These are phyloP conservation scores for Zymoseptoria tritici DNA, from an alignment of 2,329 filamentous ascomycete genomes.

Conservation along the genomic window DNA sequence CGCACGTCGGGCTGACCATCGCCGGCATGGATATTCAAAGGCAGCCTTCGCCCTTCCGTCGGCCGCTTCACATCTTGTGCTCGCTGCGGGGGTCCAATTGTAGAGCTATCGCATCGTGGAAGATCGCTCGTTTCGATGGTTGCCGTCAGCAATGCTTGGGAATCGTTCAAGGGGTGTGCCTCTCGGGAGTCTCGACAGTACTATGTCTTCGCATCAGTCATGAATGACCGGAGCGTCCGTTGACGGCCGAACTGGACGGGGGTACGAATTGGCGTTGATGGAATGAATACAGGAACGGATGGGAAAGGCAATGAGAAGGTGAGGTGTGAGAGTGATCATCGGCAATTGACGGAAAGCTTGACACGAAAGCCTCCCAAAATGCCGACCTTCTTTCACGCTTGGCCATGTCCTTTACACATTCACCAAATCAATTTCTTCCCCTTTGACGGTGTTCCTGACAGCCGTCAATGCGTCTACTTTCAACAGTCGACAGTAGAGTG, in stretches of 20 bases:
- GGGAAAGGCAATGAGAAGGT: background rate
- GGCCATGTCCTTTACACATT: background rate
- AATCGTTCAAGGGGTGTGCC: background rate
- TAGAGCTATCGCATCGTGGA: background rate
- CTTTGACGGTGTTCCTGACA: too few relatives aligned
- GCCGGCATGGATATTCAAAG: background rate
- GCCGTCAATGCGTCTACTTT: too few relatives aligned
- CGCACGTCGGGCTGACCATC: background rate
- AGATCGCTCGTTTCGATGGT: background rate
- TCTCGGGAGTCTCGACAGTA: background rate
- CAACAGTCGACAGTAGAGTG: too few relatives aligned
- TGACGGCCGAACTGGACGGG: background rate
- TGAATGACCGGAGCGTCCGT: too few relatives aligned
- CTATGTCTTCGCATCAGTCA: background rate
- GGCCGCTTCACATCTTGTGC: background rate
- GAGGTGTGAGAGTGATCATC: background rate
- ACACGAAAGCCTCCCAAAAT: background rate
- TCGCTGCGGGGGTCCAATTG: background rate
- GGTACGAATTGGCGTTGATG: background rate
- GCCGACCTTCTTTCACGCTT: background rate
- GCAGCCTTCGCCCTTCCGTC: background rate
- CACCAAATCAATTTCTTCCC: too few relatives aligned
- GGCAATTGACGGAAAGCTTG: background rate
- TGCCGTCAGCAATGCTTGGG: background rate
- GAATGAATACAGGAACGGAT: background rate